Evolutionary conservation across 768 basidiomycete species (phyloP).

Genomic region (Podaxis sp.): DNA sequence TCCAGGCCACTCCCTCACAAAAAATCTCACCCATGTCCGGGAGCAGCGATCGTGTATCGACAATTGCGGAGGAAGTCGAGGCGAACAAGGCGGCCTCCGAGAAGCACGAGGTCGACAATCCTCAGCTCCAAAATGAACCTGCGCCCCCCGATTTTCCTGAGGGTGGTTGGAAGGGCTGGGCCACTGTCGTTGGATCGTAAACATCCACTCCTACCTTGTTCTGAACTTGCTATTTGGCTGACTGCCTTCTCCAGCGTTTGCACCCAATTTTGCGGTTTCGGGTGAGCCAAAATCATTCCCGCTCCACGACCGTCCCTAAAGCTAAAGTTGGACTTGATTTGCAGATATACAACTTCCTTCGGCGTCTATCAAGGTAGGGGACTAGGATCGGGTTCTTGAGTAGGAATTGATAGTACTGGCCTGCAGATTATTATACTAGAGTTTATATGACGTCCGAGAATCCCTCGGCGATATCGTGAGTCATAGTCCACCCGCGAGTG

Average conservation of each 20-base stretch:
- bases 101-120: background rate
- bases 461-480: constrained; percentile 25
- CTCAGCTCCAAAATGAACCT: background rate
- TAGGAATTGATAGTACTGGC: background rate
- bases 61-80: too few relatives aligned
- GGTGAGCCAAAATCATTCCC: constrained; percentile 17
- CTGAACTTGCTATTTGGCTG: background rate
- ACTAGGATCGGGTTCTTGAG: background rate
- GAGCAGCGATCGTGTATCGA: background rate
- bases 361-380: constrained; percentile 26
- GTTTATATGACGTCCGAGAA: constrained; percentile 22
- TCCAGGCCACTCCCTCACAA: background rate
- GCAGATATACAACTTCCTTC: constrained; percentile 26
- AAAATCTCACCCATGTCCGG: background rate
- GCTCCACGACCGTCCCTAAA: background rate
- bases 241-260: constrained; percentile 13
- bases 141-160: constrained; percentile 12
- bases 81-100: background rate
- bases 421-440: constrained; percentile 27
- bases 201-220: background rate
- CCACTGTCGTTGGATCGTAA: constrained; percentile 18
- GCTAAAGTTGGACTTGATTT: background rate
- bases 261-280: constrained; percentile 23
- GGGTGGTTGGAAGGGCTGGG: constrained; percentile 19
- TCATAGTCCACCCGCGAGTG: background rate